Base-by-base conservation (phyloP, 2,329 filamentous ascomycete species). In the Sporothrix variecibatus region DNA sequence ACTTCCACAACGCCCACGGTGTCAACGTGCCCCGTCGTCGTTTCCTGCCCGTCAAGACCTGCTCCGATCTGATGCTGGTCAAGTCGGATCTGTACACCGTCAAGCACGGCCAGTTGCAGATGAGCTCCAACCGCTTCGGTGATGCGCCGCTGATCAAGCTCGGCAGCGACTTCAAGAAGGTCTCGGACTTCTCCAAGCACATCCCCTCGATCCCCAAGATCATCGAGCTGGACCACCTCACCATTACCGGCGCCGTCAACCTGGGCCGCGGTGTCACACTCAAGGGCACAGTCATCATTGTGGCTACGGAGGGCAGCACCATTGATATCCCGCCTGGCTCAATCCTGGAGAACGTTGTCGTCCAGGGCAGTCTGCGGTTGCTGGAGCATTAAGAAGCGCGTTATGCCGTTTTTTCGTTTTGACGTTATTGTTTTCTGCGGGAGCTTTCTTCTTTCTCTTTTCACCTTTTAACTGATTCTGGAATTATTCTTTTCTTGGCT, bases 11-110 rank as follows among this genome's bases (percentile, higher is more conserved):
- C 85, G 96, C 95, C 53, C 96, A 99, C 85, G 96, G 96, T 87
- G 95, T 99, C 87, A 99, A 99, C 84, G 96, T 99, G 73, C 96
- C 96, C 77, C 94, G 96, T 83, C 92, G 94, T 80, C 95, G 96
- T 79, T 99, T 99, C 93, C 90, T 99, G 87, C 96, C 96, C 76
- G 96, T 99, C 88, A 99, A 99, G 93, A 99, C 96, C 28, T 99
- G 95, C 90, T 99, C 96, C 72, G 96, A 99, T 83, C 89, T 99
- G 78, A 97, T 99, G 94, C 92, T 99, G 76, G 96, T 99, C 90
- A 99, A 99, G 90, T 98, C 96, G 34, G 96, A 99, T 82, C 90
- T 99, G 76, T 99, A 99, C 91, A 97, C 94, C 11, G 91, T 99
- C 79, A 96, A 98, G 91, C 96, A 99, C 86, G 96, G 96, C 78